These are phyloP conservation scores for Lophiotrema nucula DNA, from an alignment of 495 filamentous ascomycete species.

Conservation along the genomic window DNA sequence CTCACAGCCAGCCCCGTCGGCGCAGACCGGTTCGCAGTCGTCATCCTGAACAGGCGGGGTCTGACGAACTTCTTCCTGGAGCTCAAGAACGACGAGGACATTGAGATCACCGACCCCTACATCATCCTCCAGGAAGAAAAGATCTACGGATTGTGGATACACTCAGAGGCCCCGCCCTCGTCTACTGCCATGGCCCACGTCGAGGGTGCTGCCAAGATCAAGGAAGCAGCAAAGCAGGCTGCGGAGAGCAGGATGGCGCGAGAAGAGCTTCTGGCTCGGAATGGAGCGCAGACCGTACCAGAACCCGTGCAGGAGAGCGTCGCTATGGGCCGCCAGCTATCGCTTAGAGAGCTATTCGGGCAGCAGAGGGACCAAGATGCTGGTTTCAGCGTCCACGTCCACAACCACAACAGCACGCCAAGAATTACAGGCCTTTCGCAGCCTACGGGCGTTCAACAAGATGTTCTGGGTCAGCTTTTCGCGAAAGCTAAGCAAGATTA, in stretches of 20 bases:
- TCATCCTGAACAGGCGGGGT: constrained; percentile 61
- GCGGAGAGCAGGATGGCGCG: constrained; percentile 48
- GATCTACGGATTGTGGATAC: constrained; percentile 63
- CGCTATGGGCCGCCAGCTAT: constrained; percentile 55
- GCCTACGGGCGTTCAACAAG: too few relatives aligned
- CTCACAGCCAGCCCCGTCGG: constrained; percentile 41
- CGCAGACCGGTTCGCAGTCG: constrained; percentile 56
- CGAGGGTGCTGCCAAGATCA: constrained; percentile 53
- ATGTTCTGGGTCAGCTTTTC: constrained; percentile 27
- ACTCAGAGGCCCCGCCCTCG: constrained; percentile 54
- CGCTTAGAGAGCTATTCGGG: constrained; percentile 56
- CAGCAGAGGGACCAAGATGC: constrained; percentile 55
- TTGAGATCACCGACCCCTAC: constrained; percentile 61
- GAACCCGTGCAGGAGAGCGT: constrained; percentile 46
- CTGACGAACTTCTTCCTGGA: constrained; percentile 58
- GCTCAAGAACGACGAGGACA: constrained; percentile 52
- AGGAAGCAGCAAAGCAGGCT: constrained; percentile 54
- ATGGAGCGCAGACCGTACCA: constrained; percentile 4
- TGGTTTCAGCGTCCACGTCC: constrained; percentile 49
- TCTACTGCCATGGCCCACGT: constrained; percentile 54
- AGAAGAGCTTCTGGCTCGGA: constrained; percentile 33
- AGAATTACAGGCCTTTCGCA: too few relatives aligned
- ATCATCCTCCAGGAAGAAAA: constrained; percentile 53
- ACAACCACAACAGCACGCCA: too few relatives aligned
- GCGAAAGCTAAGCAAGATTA: constrained; percentile 28